Conservation (phyloP, 2,329 filamentous ascomycete species). For the Xylariomycetidae sp. region DNA sequence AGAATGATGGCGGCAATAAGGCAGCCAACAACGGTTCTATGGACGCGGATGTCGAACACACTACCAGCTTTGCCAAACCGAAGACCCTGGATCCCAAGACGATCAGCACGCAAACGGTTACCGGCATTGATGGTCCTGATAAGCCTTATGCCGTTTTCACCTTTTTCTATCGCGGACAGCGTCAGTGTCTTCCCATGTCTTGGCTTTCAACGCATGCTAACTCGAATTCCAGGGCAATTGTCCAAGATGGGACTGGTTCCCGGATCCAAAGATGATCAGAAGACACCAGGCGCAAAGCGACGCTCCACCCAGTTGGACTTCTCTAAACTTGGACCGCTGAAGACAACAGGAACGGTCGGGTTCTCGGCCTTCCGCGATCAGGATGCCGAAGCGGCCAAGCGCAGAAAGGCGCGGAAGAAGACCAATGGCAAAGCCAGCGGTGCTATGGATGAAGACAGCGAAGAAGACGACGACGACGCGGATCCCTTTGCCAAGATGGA, state of each 20-base stretch:
- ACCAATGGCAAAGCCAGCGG: conserved; percentile 50
- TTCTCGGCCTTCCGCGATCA: conserved; percentile 83
- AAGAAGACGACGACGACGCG: conserved; percentile 67
- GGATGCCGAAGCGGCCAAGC: conserved; percentile 47
- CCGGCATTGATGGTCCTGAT: conserved; percentile 90
- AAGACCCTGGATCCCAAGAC: conserved; percentile 94
- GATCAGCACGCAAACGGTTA: conserved; percentile 98
- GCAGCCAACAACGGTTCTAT: conserved; percentile 52
- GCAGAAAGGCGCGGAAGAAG: conserved; percentile 57
- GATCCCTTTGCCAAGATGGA: conserved; percentile 59
- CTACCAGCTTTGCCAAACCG: conserved; percentile 94
- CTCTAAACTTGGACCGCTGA: conserved; percentile 75
- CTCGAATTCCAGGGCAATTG: conserved; percentile 65
- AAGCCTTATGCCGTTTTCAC: conserved; percentile 96
- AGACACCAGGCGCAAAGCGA: conserved; percentile 61
- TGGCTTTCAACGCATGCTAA: conserved; percentile 13
- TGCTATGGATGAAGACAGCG: conserved; percentile 65
- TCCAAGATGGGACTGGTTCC: conserved; percentile 91
- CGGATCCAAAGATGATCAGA: conserved; percentile 57
- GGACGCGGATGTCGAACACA: conserved; percentile 87
- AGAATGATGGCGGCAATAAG: conserved; percentile 44
- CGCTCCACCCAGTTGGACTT: conserved; percentile 82
- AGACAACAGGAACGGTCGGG: conserved; percentile 79
- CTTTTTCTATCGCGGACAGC: conserved; percentile 93
- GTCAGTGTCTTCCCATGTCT: conserved; percentile 49